These are phyloP conservation scores for Bathelium albidoporum DNA, from an alignment of 495 filamentous ascomycete genomes.

Conservation along the genomic window DNA sequence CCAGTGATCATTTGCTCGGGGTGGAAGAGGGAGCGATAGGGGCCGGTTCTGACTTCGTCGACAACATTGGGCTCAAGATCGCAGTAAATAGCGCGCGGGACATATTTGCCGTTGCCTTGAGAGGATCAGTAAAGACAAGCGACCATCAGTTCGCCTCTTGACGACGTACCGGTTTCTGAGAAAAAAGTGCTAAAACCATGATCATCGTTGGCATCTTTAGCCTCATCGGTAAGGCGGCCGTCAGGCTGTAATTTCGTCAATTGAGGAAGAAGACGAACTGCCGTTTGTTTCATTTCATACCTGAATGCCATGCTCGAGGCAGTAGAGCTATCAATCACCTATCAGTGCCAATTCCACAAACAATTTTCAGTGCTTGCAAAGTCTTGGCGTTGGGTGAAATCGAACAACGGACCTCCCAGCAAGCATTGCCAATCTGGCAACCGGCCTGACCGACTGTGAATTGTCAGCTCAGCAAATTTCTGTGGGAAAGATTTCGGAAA, in stretches of 20 bases:
- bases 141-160: not conserved
- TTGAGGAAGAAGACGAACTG: not conserved
- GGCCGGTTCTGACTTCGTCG: conserved; percentile 96
- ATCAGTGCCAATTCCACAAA: conserved; percentile 6
- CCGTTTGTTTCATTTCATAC: conserved; percentile 42
- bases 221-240: conserved; percentile 97
- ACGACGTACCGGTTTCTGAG: conserved; percentile 88
- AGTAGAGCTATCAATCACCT: conserved; percentile 69
- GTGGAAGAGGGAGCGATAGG: conserved; percentile 94
- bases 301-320: conserved; percentile 99
- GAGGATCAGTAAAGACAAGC: not conserved
- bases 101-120: conserved; percentile 93
- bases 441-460: conserved; percentile 99
- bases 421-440: conserved; percentile 99
- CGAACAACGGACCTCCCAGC: conserved; percentile 99
- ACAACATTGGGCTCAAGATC: conserved; percentile 99
- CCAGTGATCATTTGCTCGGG: conserved; percentile 98
- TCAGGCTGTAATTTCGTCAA: conserved; percentile 59
- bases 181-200: conserved; percentile 99
- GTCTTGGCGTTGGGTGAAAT: not conserved
- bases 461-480: too few species aligned
- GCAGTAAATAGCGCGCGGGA: conserved; percentile 97
- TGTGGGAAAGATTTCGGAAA: conserved; percentile 23
- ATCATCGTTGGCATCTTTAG: conserved; percentile 82
- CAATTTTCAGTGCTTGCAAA: not conserved